Evolutionary conservation across 768 basidiomycete species (phyloP).

Genomic region (Russula compacta): DNA sequence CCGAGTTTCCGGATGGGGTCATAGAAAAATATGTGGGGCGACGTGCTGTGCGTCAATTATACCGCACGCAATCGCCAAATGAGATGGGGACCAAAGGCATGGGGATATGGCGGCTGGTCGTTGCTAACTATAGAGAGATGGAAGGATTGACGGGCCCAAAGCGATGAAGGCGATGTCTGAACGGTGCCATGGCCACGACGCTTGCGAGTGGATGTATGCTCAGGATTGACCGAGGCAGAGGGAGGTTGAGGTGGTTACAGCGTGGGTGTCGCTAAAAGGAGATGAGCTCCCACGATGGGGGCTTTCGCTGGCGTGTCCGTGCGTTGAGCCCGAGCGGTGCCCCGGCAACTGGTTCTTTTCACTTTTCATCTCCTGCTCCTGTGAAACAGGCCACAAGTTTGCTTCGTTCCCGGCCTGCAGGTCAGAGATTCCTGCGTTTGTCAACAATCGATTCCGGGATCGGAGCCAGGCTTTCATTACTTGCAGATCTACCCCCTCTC

Average conservation of each 20-base stretch:
- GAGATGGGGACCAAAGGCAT: too few relatives aligned
- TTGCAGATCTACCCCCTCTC: background rate
- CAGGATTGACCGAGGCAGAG: too few relatives aligned
- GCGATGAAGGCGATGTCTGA: too few relatives aligned
- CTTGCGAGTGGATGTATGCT: too few relatives aligned
- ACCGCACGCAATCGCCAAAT: too few relatives aligned
- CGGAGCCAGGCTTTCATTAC: constrained; percentile 2
- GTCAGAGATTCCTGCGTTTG: constrained; percentile 3
- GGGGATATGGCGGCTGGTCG: too few relatives aligned
- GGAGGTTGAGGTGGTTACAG: too few relatives aligned
- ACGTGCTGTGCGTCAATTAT: too few relatives aligned
- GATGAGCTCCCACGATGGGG: background rate
- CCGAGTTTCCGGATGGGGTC: background rate
- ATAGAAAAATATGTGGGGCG: background rate
- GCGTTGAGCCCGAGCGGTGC: background rate
- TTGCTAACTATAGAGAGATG: too few relatives aligned
- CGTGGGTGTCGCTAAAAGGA: background rate
- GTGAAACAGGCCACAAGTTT: constrained; percentile 8
- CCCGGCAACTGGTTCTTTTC: background rate
- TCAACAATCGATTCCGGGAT: constrained; percentile 6
- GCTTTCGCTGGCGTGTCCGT: background rate
- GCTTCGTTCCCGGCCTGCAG: background rate
- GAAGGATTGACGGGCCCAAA: too few relatives aligned
- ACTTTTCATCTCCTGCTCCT: background rate
- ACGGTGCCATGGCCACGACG: too few relatives aligned